Percentiles rank a stretch among this genome's conserved stretches.
These are phyloP conservation scores for Calamus simplicifolius DNA, from an alignment of 176 grass and related monocot species.

Conservation along the genomic window DNA sequence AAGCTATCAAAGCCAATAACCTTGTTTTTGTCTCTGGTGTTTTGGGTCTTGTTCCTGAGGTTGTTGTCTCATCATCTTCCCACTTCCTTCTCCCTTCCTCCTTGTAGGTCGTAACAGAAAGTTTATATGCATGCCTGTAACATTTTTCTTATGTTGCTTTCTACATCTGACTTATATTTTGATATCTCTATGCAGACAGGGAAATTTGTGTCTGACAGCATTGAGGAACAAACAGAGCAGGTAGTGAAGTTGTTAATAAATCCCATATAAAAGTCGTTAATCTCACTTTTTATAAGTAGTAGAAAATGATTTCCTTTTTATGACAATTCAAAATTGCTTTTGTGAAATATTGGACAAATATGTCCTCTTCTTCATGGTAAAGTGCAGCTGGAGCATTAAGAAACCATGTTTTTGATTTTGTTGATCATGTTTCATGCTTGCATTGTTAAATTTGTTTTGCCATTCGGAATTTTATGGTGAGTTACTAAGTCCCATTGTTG, in stretches of 20 bases:
- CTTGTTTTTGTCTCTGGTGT: constrained; percentile 90
- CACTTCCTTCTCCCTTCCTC: no score
- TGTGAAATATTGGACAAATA: no score
- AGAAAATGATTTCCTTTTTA: no score
- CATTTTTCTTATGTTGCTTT: neutral
- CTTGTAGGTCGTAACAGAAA: no score
- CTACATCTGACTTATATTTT: neutral
- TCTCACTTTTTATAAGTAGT: neutral
- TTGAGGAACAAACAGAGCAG: constrained; percentile 95
- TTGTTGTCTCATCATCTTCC: constrained; percentile 9
- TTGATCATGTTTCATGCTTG: neutral
- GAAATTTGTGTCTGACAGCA: constrained; percentile 73
- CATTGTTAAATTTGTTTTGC: neutral
- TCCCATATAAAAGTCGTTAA: no score
- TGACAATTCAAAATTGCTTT: no score
- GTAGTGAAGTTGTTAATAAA: constrained; percentile 14
- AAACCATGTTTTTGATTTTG: no score
- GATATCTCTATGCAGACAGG: constrained; percentile 54
- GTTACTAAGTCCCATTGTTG: neutral
- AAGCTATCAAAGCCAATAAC: constrained; percentile 94
- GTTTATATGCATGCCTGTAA: neutral
- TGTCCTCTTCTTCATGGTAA: no score
- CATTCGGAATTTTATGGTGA: neutral
- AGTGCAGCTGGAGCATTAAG: no score
- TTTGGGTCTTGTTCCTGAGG: constrained; percentile 90